Conservation (phyloP, 2,329 filamentous ascomycete genomes). For the Colletotrichum eremochloae region DNA sequence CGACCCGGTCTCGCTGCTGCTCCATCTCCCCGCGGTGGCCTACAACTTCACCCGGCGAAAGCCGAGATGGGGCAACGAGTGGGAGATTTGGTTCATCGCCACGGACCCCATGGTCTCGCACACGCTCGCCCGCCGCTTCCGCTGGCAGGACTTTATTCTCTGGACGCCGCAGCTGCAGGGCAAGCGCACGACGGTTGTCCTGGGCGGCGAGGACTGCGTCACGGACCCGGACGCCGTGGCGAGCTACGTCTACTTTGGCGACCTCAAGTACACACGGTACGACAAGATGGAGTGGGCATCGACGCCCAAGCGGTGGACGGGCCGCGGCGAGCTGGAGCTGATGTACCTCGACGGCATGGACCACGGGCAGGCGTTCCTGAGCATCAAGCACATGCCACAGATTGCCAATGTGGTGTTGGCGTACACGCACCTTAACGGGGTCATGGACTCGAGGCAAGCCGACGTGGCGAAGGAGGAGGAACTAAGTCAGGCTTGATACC, state of each 20-base stretch:
- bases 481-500: slow-evolving; percentile 21
- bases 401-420: slow-evolving; percentile 31
- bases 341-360: slow-evolving; percentile 46
- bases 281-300: slow-evolving; percentile 41
- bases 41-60: slow-evolving; percentile 76
- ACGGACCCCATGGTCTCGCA: slow-evolving; percentile 76
- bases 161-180: slow-evolving; percentile 75
- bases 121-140: slow-evolving; percentile 75
- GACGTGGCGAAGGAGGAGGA: slow-evolving; percentile 34
- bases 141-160: slow-evolving; percentile 78
- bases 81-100: slow-evolving; percentile 78
- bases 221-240: slow-evolving; percentile 45
- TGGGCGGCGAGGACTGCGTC: slow-evolving; percentile 46
- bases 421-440: slow-evolving; percentile 33
- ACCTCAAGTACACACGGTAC: slow-evolving; percentile 38
- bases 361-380: slow-evolving; percentile 45
- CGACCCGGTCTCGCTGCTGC: slow-evolving; percentile 76
- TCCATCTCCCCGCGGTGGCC: slow-evolving; percentile 78
- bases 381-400: slow-evolving; percentile 34
- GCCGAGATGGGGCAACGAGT: slow-evolving; percentile 72
- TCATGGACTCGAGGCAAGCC: slow-evolving; percentile 24
- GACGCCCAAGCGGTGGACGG: slow-evolving; percentile 44
- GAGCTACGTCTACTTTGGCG: slow-evolving; percentile 46
- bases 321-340: slow-evolving; percentile 45
- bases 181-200: slow-evolving; percentile 45